These are phyloP conservation scores for Eucalyptus sideroxylon DNA, from an alignment of 345 rosid species.

Conservation along the genomic window DNA sequence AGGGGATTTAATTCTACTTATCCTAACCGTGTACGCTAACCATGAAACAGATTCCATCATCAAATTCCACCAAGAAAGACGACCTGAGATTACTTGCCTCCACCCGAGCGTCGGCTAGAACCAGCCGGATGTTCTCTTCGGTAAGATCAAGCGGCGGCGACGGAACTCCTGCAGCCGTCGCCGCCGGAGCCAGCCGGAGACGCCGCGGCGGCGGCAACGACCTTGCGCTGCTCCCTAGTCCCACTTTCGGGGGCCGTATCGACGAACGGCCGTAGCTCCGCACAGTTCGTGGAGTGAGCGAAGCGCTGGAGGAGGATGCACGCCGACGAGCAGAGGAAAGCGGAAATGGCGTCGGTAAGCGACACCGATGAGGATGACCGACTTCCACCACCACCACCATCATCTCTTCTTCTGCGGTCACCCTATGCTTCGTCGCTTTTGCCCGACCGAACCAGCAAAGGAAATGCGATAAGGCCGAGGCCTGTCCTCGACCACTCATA, in stretches of 20 bases:
- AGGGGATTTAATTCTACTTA: not conserved
- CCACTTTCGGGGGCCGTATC: not conserved
- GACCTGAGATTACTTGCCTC: slow-evolving; percentile 30
- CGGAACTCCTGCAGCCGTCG: slow-evolving; percentile 39
- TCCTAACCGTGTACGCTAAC: not conserved
- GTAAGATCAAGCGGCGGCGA: slow-evolving; percentile 75
- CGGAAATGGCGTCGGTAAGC: not conserved
- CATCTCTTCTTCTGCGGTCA: not conserved
- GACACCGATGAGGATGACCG: not conserved
- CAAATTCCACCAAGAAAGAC: not conserved
- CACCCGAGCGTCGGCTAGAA: slow-evolving; percentile 54
- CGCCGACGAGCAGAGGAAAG: not conserved
- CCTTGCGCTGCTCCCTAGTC: not conserved
- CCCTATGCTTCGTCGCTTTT: not conserved
- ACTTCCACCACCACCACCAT: not conserved
- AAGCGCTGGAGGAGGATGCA: not conserved
- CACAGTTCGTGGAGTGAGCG: not conserved
- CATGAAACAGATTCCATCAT: not conserved
- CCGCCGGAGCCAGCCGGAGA: not conserved
- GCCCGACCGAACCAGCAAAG: not conserved
- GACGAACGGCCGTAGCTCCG: not conserved
- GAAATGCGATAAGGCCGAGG: not conserved
- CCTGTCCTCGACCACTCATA: not conserved
- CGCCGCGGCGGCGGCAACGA: not conserved
- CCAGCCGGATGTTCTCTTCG: slow-evolving; percentile 63